Conservation (phyloP, 176 grass and related monocot genomes). For the Oryza australiensis region DNA sequence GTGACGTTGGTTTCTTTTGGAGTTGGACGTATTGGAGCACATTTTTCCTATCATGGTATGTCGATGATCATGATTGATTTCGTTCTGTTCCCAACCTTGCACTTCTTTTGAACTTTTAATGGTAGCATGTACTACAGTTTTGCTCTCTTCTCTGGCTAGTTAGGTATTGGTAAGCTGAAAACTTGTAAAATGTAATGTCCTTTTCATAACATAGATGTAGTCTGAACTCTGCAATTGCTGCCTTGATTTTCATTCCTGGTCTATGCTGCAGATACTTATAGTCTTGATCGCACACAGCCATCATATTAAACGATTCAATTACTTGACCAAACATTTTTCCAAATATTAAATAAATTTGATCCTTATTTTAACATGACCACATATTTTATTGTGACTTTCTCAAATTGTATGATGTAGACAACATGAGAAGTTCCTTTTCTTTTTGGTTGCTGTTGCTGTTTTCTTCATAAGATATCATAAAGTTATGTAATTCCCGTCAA, state of each 20-base stretch:
- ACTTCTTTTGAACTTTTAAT: neutral
- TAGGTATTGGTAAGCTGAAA: constrained; percentile 18
- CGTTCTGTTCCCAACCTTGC: neutral
- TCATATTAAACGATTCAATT: neutral
- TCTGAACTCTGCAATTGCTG: constrained; percentile 12
- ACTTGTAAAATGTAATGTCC: constrained; percentile 11
- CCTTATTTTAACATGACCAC: constrained; percentile 2
- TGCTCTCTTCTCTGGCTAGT: neutral
- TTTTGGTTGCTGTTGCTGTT: neutral
- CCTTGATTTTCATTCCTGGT: neutral
- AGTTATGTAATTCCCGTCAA: constrained; percentile 7
- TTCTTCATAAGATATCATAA: neutral
- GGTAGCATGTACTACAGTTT: neutral
- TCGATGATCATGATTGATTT: neutral
- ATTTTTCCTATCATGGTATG: constrained; percentile 92
- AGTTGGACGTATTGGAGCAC: constrained; percentile 96
- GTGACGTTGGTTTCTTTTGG: constrained; percentile 87
- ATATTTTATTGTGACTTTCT: neutral
- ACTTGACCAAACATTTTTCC: constrained; percentile 19
- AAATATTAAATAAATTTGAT: neutral
- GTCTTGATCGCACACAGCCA: neutral
- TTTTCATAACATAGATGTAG: constrained; percentile 7
- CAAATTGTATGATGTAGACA: constrained; percentile 7
- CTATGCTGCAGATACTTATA: neutral
- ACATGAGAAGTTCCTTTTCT: neutral